A percentile compares a stretch with the other conserved stretches of the same genome.
Conservation (phyloP, 371 early-diverging fungal genomes). For the Ordospora pajunii region DNA sequence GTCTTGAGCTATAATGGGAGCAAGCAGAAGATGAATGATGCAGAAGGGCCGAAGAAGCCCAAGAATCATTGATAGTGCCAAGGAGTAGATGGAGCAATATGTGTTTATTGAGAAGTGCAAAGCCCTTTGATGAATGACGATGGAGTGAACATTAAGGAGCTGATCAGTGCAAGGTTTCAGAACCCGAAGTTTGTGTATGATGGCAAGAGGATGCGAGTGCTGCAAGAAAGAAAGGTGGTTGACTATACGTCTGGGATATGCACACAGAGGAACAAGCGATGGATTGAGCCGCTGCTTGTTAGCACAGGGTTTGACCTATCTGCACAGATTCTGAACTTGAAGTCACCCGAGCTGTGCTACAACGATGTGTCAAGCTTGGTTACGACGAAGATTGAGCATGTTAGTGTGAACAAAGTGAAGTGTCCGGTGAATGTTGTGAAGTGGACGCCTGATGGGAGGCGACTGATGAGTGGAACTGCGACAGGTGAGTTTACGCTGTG, state of each 20-base stretch:
- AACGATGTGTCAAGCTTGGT: conserved; percentile 69
- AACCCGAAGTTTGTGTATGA: conserved; percentile 56
- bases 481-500: conserved; percentile 97
- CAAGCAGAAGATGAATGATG: conserved; percentile 6
- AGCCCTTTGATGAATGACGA: conserved; percentile 4
- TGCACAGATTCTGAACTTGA: conserved; percentile 31
- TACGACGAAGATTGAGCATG: conserved; percentile 82
- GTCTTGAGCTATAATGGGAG: neutral
- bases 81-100: neutral
- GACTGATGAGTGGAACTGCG: conserved; percentile 85
- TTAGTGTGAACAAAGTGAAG: conserved; percentile 85
- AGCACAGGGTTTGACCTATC: conserved; percentile 31
- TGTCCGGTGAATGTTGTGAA: conserved; percentile 85
- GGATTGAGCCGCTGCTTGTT: conserved; percentile 30
- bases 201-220: conserved; percentile 82
- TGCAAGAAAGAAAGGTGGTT: conserved; percentile 79
- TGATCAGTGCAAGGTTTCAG: conserved; percentile 46
- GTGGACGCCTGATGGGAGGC: conserved; percentile 96
- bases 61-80: neutral
- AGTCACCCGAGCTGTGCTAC: conserved; percentile 19
- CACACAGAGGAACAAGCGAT: conserved; percentile 53
- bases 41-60: neutral
- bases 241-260: conserved; percentile 82
- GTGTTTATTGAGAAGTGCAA: neutral
- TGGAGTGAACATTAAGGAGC: conserved; percentile 40